Base-by-base conservation (phyloP, 768 basidiomycete species). In the Auriscalpium vulgare region DNA sequence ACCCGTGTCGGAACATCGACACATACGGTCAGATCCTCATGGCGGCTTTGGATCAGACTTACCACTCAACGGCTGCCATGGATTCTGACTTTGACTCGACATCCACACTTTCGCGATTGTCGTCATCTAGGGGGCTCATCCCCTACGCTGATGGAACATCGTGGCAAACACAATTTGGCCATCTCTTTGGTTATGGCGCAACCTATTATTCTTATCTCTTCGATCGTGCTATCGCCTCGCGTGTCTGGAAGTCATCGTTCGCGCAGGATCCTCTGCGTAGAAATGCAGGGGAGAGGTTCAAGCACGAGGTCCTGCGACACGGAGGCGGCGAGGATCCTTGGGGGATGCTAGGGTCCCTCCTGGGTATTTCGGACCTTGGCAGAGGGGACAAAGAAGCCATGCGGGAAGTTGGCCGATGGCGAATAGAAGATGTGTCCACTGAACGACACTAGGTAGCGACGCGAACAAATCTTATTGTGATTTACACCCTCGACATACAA, bases 161-260 rank as follows among this genome's bases (percentile, higher is more conserved):
- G 0, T 94, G 93, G 77, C 97, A 98, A 65, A 93, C 93, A 0
- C 92, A 95, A 63, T 99, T 99, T 62, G 89, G 91, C 0, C 97
- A 99, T 67, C 73, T 99, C 6, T 95, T 88, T 65, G 93, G 95
- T 2, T 99, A 99, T 63, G 95, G 95, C 6, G 94, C 95, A 13
- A 97, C 93, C 0, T 99, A 99, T 68, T 99, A 99, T 65, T 94
- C 93, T 3, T 99, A 99, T 67, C 78, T 97, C 11, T 95, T 99
- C 62, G 97, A 98, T 62, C 84, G 95, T 5, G 93, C 93, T 4
- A 97, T 99, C 57, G 95, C 97, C 0, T 89, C 89, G 7, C 80
- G 88, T n/a, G 86, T 97, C 0, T 99, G 91, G 88, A 69, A 74
- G 10, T 78, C 82, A 10, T 73, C 95, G 0, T 98, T 98, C 64